Base-by-base conservation (phyloP, 164 flowering plant genomes). In the Cinnamomum chago region DNA sequence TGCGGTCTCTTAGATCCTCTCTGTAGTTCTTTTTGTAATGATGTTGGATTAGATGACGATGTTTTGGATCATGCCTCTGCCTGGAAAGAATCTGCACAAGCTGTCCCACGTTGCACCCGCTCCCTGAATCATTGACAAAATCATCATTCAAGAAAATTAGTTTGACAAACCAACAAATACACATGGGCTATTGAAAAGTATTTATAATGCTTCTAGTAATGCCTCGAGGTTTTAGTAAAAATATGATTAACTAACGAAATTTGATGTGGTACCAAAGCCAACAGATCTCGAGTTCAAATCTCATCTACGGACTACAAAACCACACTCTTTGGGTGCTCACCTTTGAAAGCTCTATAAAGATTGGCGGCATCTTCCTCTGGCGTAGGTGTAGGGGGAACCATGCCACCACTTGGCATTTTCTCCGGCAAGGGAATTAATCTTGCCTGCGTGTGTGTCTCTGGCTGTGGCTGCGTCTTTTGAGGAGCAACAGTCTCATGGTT, bases 181-280 rank as follows among this genome's bases (percentile, higher is more conserved):
- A 35, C 1, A 0, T 35, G 1, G 0, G 1, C 1, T 6, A 7
- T 40, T 40, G 11, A 40, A 40, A 40, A 40, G 47, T 5, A 5
- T 40, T 40, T 40, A 40, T 7, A 1, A 0, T 40, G 10, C 1
- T 40, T 40, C 0, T 9, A 40, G 2, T 40, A 30, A 30, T 40
- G 2, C 0, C 11, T 40, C 0, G 0, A 5, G 2, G 11, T 1
- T 40, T 1, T 7, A 6, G 47, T 40, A 2, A 2, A 0, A 40
- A 7, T 7, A 7, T 1, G 0, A 40, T 40, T 40, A 40, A 7
- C 11, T 40, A 40, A 40, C 2, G 0, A 40, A 40, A 40, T 40
- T 40, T 40, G 1, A 6, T 1, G 9, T 7, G 10, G 2, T 9
- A 9, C 2, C 3, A 0, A 2, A 7, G 2, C 47, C 0, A 40